A percentile compares a stretch with the other conserved stretches of the same genome.
These are phyloP conservation scores for Bipolaris sorokiniana DNA, from an alignment of 2,329 filamentous ascomycete species.

Conservation along the genomic window DNA sequence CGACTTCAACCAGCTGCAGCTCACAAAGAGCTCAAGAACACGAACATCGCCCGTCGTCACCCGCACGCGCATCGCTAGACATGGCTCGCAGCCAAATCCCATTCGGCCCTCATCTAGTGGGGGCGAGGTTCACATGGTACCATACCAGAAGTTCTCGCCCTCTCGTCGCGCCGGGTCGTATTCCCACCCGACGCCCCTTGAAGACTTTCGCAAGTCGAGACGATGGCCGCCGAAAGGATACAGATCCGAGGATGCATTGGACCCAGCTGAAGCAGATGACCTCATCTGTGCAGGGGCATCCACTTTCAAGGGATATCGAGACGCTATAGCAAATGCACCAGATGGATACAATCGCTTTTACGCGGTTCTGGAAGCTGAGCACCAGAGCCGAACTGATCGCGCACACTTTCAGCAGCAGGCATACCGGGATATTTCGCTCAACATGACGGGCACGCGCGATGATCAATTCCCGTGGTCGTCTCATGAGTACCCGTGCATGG, in stretches of 20 bases:
- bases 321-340: slow-evolving; percentile 46
- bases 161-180: slow-evolving; percentile 44
- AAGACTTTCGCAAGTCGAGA: slow-evolving; percentile 45
- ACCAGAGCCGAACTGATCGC: slow-evolving; percentile 48
- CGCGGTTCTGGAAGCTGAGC: slow-evolving; percentile 49
- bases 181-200: slow-evolving; percentile 46
- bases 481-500: slow-evolving; percentile 74
- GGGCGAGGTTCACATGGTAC: slow-evolving; percentile 36
- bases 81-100: slow-evolving; percentile 44
- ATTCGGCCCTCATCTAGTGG: slow-evolving; percentile 43
- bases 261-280: slow-evolving; percentile 44
- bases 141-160: slow-evolving; percentile 32
- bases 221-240: slow-evolving; percentile 51
- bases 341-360: slow-evolving; percentile 49
- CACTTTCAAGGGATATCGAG: slow-evolving; percentile 50
- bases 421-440: slow-evolving; percentile 49
- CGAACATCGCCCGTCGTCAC: slow-evolving; percentile 44
- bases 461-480: slow-evolving; percentile 67
- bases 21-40: slow-evolving; percentile 35
- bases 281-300: slow-evolving; percentile 48
- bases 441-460: slow-evolving; percentile 44
- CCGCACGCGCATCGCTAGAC: slow-evolving; percentile 45
- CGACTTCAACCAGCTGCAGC: slow-evolving; percentile 36
- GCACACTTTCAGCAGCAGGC: slow-evolving; percentile 44
- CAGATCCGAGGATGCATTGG: slow-evolving; percentile 41